phyloP scores from a whole-genome alignment of 768 basidiomycete genomes.

The Boletus pseudopeckii region DNA sequence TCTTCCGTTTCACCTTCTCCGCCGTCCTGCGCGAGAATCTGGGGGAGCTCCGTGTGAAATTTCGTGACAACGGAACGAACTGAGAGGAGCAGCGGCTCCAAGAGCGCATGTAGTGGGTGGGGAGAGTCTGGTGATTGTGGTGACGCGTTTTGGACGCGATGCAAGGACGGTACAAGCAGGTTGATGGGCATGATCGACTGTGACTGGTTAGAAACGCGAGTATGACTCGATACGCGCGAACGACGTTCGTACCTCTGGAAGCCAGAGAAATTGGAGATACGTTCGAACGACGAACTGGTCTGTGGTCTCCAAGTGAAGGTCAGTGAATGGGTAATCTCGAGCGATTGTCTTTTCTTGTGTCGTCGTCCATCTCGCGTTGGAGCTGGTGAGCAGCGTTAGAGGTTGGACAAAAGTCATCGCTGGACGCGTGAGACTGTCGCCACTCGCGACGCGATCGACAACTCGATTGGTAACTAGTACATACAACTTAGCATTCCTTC shows the following conservation, averaged over 20 bases:
- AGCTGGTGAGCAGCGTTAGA: slow-evolving; percentile 19
- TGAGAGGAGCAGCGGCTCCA: slow-evolving; percentile 65
- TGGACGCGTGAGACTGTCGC: slow-evolving; percentile 1
- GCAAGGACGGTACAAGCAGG: slow-evolving; percentile 53
- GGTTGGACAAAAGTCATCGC: slow-evolving; percentile 19
- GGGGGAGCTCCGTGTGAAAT: slow-evolving; percentile 61
- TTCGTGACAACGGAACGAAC: slow-evolving; percentile 52
- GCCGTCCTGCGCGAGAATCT: slow-evolving; percentile 55
- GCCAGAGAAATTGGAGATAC: slow-evolving; percentile 76
- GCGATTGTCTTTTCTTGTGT: slow-evolving; percentile 58
- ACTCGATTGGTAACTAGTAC: background rate
- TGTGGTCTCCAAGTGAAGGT: slow-evolving; percentile 41
- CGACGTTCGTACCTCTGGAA: slow-evolving; percentile 56
- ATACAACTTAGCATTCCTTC: background rate
- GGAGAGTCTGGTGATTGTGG: slow-evolving; percentile 30
- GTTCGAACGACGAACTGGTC: slow-evolving; percentile 59
- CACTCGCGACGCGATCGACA: background rate
- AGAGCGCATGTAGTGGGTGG: slow-evolving; percentile 55
- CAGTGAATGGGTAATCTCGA: slow-evolving; percentile 53
- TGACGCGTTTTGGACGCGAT: slow-evolving; percentile 41
- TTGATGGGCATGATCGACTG: slow-evolving; percentile 72
- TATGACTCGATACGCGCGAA: background rate
- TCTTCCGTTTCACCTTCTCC: slow-evolving; percentile 66
- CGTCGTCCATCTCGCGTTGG: slow-evolving; percentile 47
- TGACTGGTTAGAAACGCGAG: slow-evolving; percentile 11